These are phyloP conservation scores for Laetiporus sulphureus DNA, from an alignment of 1,284 basidiomycete genomes.

Conservation along the genomic window DNA sequence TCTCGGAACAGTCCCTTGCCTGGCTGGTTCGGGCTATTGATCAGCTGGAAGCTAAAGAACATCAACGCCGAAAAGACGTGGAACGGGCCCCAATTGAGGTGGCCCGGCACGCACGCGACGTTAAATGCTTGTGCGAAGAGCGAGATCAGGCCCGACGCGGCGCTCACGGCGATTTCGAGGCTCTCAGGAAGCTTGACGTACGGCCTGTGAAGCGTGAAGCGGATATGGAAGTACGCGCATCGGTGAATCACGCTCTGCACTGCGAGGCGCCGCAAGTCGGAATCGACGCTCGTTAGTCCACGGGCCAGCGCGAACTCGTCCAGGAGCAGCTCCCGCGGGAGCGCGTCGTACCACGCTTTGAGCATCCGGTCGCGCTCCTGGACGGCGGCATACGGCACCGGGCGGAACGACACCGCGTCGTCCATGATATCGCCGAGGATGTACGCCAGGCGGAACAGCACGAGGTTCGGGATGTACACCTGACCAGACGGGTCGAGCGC, in stretches of 20 bases:
- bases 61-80: constrained; percentile 79
- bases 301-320: constrained; percentile 68
- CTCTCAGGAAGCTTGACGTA: constrained; percentile 60
- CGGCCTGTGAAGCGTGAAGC: constrained; percentile 75
- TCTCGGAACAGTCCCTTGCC: constrained; percentile 65
- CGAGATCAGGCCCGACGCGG: constrained; percentile 69
- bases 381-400: constrained; percentile 69
- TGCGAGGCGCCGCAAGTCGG: constrained; percentile 50
- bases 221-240: constrained; percentile 70
- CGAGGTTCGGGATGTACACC: constrained; percentile 64
- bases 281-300: constrained; percentile 53
- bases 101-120: constrained; percentile 64
- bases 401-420: constrained; percentile 67
- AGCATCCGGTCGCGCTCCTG: constrained; percentile 62
- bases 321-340: constrained; percentile 65
- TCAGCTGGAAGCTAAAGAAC: constrained; percentile 81
- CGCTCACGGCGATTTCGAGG: constrained; percentile 63
- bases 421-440: constrained; percentile 79
- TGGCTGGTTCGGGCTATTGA: constrained; percentile 69
- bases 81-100: constrained; percentile 77
- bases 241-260: constrained; percentile 75
- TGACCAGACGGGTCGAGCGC: constrained; percentile 51
- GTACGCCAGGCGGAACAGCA: constrained; percentile 67
- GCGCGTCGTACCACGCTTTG: constrained; percentile 62
- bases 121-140: constrained; percentile 53